Evolutionary conservation across 208 protist genomes (phyloP), one percentile per base, ranked within the genome.

Genomic region (Tritrichomonas foetus): DNA sequence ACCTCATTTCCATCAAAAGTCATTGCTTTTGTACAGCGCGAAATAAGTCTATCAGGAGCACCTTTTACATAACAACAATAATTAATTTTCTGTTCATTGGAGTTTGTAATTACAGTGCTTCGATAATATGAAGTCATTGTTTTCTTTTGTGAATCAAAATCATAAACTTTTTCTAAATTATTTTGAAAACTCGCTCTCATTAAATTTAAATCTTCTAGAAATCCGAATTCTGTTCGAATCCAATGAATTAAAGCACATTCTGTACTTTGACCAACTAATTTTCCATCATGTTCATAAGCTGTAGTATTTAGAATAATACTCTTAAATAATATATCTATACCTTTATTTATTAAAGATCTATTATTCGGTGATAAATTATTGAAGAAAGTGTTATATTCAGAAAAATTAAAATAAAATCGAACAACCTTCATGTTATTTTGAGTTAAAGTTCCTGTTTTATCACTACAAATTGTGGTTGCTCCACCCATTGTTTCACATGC

Each of bases 381-480:
- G n/a, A 39, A 39, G n/a, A n/a, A n/a, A n/a, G n/a, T n/a, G 50
- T 82, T 41, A 14, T 50, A 20, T 82, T 82, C 74, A 50, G n/a
- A 33, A 50, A 55, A 39, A 78, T 94, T 89, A n/a, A 94, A 44
- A 72, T 44, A 66, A 30, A 95, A 47, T 25, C 44, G 33, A 14
- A 61, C 53, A 36, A 95, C 93, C 25, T 22, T 95, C 94, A 95
- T 95, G 11, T 72, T 84, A 36, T 93, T 93, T 33, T 75, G 44
- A 36, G 94, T 95, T 20, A 95, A 55, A 47, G 94, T 95, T 49
- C 96, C 96, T 66, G 96, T 96, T 36, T 96, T 96, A 80, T 96
- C 96, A n/a, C 36, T 94, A 61, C 98, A 99, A 94, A 99, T 99
- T 27, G 98, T 97, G 33, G 97, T 98, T 94, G 97, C 98, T 50